phyloP scores from a whole-genome alignment of 2,329 filamentous ascomycete genomes.

The Cytospora chrysosperma region DNA sequence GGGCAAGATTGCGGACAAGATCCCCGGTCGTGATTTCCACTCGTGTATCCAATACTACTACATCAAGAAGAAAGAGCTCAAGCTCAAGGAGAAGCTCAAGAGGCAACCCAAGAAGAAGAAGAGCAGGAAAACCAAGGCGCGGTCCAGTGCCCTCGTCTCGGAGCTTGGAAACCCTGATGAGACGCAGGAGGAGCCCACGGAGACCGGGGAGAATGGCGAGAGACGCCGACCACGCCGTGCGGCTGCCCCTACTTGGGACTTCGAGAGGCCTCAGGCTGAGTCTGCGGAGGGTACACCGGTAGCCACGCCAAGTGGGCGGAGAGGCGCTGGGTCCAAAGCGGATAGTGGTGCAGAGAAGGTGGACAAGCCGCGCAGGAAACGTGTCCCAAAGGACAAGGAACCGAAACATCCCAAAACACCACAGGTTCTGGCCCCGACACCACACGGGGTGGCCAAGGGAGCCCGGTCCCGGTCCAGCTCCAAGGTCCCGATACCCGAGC shows the following conservation, averaged over 20 bases:
- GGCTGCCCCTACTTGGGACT: constrained; percentile 70
- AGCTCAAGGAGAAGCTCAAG: constrained; percentile 74
- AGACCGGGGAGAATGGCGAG: constrained; percentile 60
- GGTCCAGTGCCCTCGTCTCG: constrained; percentile 64
- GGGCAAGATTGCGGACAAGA: constrained; percentile 69
- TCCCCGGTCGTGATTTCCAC: constrained; percentile 69
- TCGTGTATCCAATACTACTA: constrained; percentile 87
- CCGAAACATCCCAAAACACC: constrained; percentile 36
- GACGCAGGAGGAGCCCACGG: constrained; percentile 54
- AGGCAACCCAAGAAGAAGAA: constrained; percentile 60
- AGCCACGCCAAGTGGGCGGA: constrained; percentile 57
- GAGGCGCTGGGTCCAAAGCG: constrained; percentile 40
- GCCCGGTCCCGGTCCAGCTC: constrained; percentile 57
- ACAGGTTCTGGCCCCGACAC: constrained; percentile 48
- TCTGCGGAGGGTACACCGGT: constrained; percentile 39
- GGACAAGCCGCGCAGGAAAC: constrained; percentile 44
- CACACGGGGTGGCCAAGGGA: constrained; percentile 41
- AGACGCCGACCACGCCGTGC: constrained; percentile 61
- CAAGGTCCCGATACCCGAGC: constrained; percentile 46
- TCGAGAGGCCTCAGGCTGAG: constrained; percentile 47
- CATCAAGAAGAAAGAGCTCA: constrained; percentile 70
- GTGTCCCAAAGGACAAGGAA: constrained; percentile 38
- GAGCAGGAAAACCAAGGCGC: constrained; percentile 55
- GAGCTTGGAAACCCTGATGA: constrained; percentile 62
- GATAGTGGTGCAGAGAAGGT: constrained; percentile 46